phyloP scores from a whole-genome alignment of 331 rosid genomes.

The Malus hybrid region DNA sequence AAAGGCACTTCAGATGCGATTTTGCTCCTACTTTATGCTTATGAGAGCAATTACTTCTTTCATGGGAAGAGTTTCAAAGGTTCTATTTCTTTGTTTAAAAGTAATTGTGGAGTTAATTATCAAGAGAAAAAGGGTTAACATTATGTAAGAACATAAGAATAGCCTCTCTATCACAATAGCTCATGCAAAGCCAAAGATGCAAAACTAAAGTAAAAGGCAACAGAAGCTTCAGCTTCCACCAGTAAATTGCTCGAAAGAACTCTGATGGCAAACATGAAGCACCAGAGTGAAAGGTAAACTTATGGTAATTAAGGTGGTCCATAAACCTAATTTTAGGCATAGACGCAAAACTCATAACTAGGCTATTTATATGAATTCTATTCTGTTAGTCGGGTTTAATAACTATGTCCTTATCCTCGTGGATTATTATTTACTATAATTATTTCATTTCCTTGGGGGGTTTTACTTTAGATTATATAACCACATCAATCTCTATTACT shows the following conservation, averaged over 20 bases:
- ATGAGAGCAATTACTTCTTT: not conserved
- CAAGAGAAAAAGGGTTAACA: not conserved
- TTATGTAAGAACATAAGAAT: not conserved
- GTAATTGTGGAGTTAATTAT: too few relatives aligned
- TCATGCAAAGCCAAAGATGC: not conserved
- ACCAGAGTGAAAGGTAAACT: not conserved
- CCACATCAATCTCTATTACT: not conserved
- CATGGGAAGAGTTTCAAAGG: too few relatives aligned
- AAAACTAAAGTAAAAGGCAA: not conserved
- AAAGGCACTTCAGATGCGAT: not conserved
- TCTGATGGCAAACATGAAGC: not conserved
- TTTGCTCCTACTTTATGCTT: not conserved
- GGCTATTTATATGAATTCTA: not conserved
- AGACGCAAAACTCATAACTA: not conserved
- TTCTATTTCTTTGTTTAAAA: too few relatives aligned
- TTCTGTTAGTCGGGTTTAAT: not conserved
- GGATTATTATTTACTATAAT: not conserved
- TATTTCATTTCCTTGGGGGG: too few relatives aligned
- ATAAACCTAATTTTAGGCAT: not conserved
- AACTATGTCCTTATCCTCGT: not conserved
- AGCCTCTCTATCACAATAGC: not conserved
- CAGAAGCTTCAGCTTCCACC: not conserved
- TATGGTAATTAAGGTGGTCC: not conserved
- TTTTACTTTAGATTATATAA: not conserved
- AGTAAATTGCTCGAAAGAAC: not conserved